A percentile compares a stretch with the other conserved stretches of the same genome.
phyloP scores from a whole-genome alignment of 1,139 yeast species.

The Kodamaea ohmeri region DNA sequence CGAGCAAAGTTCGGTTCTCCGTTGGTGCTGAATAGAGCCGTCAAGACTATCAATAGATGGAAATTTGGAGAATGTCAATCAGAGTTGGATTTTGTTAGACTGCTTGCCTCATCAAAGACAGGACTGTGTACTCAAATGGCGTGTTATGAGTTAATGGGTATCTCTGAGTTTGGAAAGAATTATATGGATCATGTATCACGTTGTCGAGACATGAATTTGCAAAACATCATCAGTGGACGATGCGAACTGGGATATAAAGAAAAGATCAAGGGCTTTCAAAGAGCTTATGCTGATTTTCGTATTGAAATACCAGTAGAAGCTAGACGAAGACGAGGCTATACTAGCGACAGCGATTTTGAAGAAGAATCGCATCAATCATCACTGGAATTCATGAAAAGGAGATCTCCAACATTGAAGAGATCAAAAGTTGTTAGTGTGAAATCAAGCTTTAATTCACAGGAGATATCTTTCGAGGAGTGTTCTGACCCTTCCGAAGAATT shows the following conservation, averaged over 20 bases:
- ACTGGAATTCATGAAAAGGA: neutral
- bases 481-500: neutral
- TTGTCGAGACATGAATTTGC: conserved; percentile 21
- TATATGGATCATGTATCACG: conserved; percentile 11
- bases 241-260: conserved; percentile 21
- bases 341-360: conserved; percentile 11
- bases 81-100: conserved; percentile 22
- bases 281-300: conserved; percentile 13
- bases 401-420: conserved; percentile 1
- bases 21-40: conserved; percentile 18
- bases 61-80: conserved; percentile 29
- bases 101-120: neutral
- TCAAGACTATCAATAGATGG: conserved; percentile 36
- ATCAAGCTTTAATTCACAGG: conserved; percentile 16
- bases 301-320: conserved; percentile 2
- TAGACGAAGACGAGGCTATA: conserved; percentile 8
- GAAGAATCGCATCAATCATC: conserved; percentile 3
- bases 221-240: conserved; percentile 27
- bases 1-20: conserved; percentile 23
- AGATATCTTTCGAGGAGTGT: conserved; percentile 10
- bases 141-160: conserved; percentile 15
- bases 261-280: conserved; percentile 23
- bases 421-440: neutral
- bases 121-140: conserved; percentile 3
- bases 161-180: conserved; percentile 11